Percentiles rank a stretch among this genome's conserved stretches.
phyloP scores from a whole-genome alignment of 345 rosid genomes.

The Linum usitatissimum region DNA sequence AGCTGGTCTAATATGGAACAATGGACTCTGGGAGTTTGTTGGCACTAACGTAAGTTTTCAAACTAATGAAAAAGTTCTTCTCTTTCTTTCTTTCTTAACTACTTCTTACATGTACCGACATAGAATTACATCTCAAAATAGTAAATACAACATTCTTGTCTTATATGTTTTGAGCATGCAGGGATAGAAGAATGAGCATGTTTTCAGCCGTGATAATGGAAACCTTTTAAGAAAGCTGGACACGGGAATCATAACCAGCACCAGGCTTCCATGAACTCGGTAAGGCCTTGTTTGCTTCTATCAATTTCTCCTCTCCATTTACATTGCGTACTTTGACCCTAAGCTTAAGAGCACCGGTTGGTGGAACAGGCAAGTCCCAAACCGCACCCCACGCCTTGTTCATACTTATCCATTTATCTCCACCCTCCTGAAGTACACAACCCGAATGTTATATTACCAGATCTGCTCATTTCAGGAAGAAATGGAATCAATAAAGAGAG shows the following conservation, averaged over 20 bases:
- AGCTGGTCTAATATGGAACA: not conserved
- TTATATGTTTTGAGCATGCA: not conserved
- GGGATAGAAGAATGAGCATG: not conserved
- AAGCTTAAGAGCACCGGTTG: constrained; percentile 36
- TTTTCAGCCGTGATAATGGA: not conserved
- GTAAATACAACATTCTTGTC: not conserved
- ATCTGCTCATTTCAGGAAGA: not conserved
- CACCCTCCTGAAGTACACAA: constrained; percentile 31
- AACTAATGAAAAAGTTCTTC: not conserved
- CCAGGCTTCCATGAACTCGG: constrained; percentile 62
- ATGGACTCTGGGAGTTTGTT: not conserved
- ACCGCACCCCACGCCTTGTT: constrained; percentile 67
- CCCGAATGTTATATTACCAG: not conserved
- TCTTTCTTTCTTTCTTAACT: not conserved
- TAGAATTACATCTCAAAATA: not conserved
- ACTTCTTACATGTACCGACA: not conserved
- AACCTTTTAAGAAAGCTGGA: constrained; percentile 36
- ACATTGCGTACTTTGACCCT: constrained; percentile 42
- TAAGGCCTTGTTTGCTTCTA: constrained; percentile 36
- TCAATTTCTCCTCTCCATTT: constrained; percentile 39
- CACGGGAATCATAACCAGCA: constrained; percentile 39
- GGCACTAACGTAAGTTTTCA: constrained; percentile 5
- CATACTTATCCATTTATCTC: constrained; percentile 56
- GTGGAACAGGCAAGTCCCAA: constrained; percentile 51
- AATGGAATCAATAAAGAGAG: not conserved